Percentiles rank a stretch among this genome's conserved stretches.
Evolutionary conservation across 768 basidiomycete species (phyloP).

Genomic region (Mycena epipterygia): DNA sequence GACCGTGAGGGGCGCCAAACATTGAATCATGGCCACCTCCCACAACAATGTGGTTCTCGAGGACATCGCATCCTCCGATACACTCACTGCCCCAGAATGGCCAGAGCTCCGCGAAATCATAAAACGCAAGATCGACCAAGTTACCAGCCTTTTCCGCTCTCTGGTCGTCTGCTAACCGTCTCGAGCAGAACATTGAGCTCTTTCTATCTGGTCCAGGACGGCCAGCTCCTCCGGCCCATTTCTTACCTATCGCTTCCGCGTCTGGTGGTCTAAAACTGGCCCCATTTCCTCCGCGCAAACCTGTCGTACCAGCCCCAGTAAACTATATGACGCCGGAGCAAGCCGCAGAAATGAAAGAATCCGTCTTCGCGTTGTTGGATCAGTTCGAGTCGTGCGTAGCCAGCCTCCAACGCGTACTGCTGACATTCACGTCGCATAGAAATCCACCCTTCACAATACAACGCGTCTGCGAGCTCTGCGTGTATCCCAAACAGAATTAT

Average conservation of each 20-base stretch:
- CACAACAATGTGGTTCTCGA: conserved; percentile 74
- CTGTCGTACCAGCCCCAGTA: conserved; percentile 67
- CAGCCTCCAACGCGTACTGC: background rate
- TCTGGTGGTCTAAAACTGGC: conserved; percentile 77
- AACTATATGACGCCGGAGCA: conserved; percentile 74
- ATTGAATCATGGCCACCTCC: no score
- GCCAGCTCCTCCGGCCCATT: conserved; percentile 56
- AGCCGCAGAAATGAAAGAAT: conserved; percentile 66
- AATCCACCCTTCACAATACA: conserved; percentile 92
- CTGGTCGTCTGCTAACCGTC: conserved; percentile 1
- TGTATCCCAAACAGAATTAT: conserved; percentile 80
- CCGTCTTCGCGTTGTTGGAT: conserved; percentile 75
- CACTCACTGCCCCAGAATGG: conserved; percentile 83
- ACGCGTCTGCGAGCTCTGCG: conserved; percentile 85
- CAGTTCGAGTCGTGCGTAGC: conserved; percentile 78
- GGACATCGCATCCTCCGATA: conserved; percentile 75
- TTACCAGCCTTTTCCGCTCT: conserved; percentile 44
- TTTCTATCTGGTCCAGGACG: conserved; percentile 57
- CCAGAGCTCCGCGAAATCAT: conserved; percentile 75
- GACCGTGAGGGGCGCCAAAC: no score
- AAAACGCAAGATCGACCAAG: conserved; percentile 79
- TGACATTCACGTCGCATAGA: conserved; percentile 42
- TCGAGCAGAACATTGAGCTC: conserved; percentile 61
- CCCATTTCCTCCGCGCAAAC: conserved; percentile 77
- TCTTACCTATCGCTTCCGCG: conserved; percentile 55